Base-by-base conservation (phyloP, 2,329 filamentous ascomycete genomes). In the Penicillium sclerotigenum region DNA sequence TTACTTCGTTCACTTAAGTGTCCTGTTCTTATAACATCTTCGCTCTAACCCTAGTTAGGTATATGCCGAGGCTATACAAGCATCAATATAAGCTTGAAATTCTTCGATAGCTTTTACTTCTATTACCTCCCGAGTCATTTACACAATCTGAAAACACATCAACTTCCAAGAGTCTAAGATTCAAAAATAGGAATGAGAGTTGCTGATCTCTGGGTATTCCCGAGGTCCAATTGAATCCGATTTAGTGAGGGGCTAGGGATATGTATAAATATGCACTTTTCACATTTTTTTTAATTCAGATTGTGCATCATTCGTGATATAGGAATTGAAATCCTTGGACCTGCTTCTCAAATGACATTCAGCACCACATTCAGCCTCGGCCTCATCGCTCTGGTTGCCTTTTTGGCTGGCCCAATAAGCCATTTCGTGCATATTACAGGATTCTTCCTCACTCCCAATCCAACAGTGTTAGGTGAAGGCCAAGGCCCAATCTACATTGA, bases 401-500 rank as follows among this genome's bases (percentile, higher is more conserved):
- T 57, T 9, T 38, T 68, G 24, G 62, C 59, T 43, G 59, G 59
- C 7, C 60, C 61, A 1, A 52, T 66, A 5, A 34, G 38, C 16
- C 68, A 63, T 28, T 22, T 60, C 22, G 11, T 67, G 5, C 68
- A 51, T 4, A 52, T 71, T n/a, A 13, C 61, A 2, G 70, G 69
- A 28, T 51, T 64, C 14, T 65, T 68, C 38, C 49, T 63, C 3
- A 60, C 59, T 2, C 65, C 67, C 3, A 52, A 52, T 14, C 54
- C 53, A n/a, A 63, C 63, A 3, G 51, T 59, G 3, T 45, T 62
- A 6, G 48, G 47, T 8, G 57, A 76, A 49, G 69, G 64, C 3
- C 58, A 71, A 4, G 71, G 75, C 22, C 64, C 81, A 1, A 61
- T 75, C 6, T 58, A 64, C 10, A 81, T 87, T 10, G 67, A 76